Evolutionary conservation across 2,329 filamentous ascomycete genomes (phyloP).

Genomic region (Neurospora crassa): DNA sequence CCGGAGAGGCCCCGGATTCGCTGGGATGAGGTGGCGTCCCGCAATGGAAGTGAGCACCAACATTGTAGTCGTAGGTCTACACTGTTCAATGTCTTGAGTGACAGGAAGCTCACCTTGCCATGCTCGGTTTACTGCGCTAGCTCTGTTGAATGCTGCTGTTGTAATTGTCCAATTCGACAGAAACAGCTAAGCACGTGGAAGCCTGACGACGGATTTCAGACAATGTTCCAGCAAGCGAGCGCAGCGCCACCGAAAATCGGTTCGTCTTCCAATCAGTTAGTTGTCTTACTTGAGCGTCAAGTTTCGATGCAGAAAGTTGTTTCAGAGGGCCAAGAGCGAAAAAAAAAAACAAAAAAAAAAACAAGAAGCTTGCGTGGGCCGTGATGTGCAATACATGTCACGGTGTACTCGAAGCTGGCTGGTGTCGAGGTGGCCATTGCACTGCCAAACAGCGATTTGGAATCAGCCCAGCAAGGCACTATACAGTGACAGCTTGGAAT

Average conservation of each 20-base stretch:
- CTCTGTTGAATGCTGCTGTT: background rate
- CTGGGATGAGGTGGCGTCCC: constrained; percentile 19
- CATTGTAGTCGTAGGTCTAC: background rate
- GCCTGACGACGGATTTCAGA: background rate
- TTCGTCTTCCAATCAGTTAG: background rate
- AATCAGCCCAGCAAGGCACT: background rate
- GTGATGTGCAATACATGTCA: background rate
- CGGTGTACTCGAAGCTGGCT: background rate
- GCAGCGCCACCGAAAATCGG: background rate
- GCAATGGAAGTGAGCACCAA: constrained; percentile 9
- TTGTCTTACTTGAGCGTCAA: background rate
- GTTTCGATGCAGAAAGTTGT: background rate
- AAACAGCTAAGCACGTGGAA: background rate
- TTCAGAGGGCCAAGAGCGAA: background rate
- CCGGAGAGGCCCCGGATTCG: constrained; percentile 18
- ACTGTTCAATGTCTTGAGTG: background rate
- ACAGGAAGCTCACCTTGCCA: background rate
- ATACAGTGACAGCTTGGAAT: background rate
- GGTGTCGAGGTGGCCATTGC: background rate
- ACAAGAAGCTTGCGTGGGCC: background rate
- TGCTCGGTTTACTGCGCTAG: background rate
- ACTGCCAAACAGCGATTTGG: background rate
- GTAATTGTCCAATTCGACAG: background rate
- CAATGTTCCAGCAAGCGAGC: background rate
- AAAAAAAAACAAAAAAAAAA: too few relatives aligned